Conservation (phyloP, 331 rosid genomes). For the Quercus lobata region DNA sequence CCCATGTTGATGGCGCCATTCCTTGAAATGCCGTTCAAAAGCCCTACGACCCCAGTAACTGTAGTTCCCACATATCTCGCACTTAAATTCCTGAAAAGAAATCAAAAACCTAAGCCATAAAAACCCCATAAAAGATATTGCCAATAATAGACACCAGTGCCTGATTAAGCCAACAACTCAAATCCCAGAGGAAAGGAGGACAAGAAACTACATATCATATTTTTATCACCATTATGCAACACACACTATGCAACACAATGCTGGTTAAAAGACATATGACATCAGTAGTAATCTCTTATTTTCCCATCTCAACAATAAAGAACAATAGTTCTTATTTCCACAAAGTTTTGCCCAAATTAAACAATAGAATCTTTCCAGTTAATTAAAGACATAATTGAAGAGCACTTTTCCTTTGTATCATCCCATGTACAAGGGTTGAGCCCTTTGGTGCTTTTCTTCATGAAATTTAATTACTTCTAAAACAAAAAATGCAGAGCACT, state of each 20-base stretch:
- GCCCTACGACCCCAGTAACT: constrained; percentile 99
- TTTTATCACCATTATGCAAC: neutral
- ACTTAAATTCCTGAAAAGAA: constrained; percentile 84
- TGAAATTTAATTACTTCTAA: too few species aligned
- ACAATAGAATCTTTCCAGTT: neutral
- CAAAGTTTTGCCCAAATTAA: neutral
- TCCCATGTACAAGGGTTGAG: too few species aligned
- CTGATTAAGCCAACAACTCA: neutral
- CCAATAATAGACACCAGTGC: neutral
- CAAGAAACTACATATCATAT: neutral
- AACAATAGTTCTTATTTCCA: neutral
- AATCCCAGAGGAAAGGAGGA: neutral
- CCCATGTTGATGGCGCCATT: constrained; percentile 99
- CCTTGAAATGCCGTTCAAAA: constrained; percentile 95
- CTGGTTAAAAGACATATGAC: neutral
- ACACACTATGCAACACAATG: neutral
- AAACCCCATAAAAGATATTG: neutral
- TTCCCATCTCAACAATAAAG: neutral
- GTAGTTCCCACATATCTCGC: constrained; percentile 98
- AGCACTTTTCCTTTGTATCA: neutral
- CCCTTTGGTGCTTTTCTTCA: too few species aligned
- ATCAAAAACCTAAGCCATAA: constrained; percentile 11
- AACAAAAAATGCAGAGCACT: neutral
- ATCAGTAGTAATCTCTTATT: neutral
- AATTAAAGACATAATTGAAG: neutral